Percentiles rank a stretch among this genome's conserved stretches.
Evolutionary conservation across 257 asterid species (phyloP).

Genomic region (Lantana camara): DNA sequence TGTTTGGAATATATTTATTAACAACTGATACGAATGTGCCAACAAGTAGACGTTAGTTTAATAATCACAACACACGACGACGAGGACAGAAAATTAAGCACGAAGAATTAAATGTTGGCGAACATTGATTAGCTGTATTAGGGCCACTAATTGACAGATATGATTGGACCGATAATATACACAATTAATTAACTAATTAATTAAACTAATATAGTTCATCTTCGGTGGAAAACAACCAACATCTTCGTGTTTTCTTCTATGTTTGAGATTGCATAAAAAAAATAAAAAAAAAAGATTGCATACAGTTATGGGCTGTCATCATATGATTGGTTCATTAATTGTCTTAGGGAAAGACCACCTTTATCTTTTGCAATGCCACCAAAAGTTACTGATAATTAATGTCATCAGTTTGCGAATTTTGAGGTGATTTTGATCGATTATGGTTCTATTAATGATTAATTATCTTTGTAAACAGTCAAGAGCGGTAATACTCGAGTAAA

Average conservation of each 20-base stretch:
- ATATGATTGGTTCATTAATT: slow-evolving; percentile 6
- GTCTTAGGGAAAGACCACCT: background rate
- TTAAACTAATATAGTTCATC: too few species aligned
- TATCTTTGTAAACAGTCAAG: too few species aligned
- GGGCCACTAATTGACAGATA: background rate
- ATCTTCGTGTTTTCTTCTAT: slow-evolving; percentile 3
- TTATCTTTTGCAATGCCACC: background rate
- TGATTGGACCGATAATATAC: background rate
- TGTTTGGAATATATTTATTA: background rate
- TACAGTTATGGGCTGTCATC: background rate
- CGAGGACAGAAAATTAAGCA: slow-evolving; percentile 27
- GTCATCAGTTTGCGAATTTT: background rate
- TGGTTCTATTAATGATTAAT: too few species aligned
- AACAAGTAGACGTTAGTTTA: slow-evolving; percentile 8
- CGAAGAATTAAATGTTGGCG: background rate
- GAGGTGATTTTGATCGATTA: too few species aligned
- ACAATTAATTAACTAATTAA: background rate
- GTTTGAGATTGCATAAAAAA: too few species aligned
- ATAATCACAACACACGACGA: slow-evolving; percentile 20
- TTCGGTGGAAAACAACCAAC: slow-evolving; percentile 18
- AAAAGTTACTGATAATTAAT: background rate
- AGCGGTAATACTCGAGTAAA: too few species aligned
- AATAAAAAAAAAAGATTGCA: background rate
- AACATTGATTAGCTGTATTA: slow-evolving; percentile 17
- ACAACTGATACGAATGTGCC: background rate